These are phyloP conservation scores for Ceratobasidium sp. DNA, from an alignment of 1,284 basidiomycete genomes.

Conservation along the genomic window DNA sequence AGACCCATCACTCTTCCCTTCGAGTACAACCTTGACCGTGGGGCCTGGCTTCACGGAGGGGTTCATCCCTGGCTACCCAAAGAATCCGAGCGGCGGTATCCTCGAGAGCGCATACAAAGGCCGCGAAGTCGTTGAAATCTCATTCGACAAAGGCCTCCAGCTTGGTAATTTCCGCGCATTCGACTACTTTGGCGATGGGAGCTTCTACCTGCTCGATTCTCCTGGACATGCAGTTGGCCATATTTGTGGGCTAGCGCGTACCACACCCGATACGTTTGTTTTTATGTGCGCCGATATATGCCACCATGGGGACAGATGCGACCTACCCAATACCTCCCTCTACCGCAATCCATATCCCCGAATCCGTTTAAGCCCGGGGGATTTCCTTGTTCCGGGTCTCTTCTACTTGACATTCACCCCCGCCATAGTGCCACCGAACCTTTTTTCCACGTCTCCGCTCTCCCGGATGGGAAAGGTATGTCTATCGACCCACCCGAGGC, in stretches of 20 bases:
- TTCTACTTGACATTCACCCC: constrained; percentile 17
- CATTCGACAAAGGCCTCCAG: background rate
- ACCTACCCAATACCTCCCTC: constrained; percentile 29
- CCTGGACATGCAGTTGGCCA: constrained; percentile 47
- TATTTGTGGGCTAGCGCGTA: constrained; percentile 18
- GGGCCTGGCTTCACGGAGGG: constrained; percentile 23
- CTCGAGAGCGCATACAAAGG: constrained; percentile 38
- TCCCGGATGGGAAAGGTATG: background rate
- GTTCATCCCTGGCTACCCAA: constrained; percentile 20
- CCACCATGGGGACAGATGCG: constrained; percentile 33
- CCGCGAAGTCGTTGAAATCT: constrained; percentile 25
- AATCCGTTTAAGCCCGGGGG: constrained; percentile 18
- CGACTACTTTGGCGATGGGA: constrained; percentile 51
- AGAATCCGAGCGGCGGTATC: constrained; percentile 13
- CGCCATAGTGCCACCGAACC: background rate
- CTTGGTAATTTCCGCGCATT: constrained; percentile 26
- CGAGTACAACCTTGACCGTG: background rate
- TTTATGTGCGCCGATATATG: constrained; percentile 22
- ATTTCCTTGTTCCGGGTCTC: constrained; percentile 11
- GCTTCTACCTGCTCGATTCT: constrained; percentile 46
- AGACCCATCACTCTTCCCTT: background rate
- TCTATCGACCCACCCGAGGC: constrained; percentile 14
- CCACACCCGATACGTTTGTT: constrained; percentile 35
- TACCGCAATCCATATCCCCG: constrained; percentile 27
- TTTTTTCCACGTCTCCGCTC: constrained; percentile 5